Conservation (phyloP, 257 asterid species). For the Solanum chiquidenum region DNA sequence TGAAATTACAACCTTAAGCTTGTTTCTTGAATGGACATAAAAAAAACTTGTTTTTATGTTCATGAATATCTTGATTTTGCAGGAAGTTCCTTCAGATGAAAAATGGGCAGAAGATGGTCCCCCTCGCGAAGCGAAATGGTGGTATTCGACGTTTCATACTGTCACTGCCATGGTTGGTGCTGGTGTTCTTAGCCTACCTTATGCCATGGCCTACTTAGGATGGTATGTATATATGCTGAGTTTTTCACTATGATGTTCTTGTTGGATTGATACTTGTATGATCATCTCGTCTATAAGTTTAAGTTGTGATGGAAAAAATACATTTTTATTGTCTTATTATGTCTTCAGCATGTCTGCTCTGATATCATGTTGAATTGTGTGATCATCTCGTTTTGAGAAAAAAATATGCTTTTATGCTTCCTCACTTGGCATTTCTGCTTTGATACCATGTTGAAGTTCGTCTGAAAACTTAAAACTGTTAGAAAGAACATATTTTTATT, state of each 20-base stretch:
- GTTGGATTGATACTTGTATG: background rate
- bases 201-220: constrained; percentile 77
- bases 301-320: background rate
- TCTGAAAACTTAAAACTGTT: background rate
- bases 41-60: background rate
- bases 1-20: background rate
- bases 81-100: constrained; percentile 44
- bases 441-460: background rate
- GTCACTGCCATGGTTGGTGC: constrained; percentile 77
- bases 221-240: constrained; percentile 25
- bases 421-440: background rate
- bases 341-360: background rate
- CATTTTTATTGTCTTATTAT: background rate
- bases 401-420: background rate
- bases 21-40: background rate
- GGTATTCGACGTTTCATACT: constrained; percentile 63
- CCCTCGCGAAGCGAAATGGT: constrained; percentile 52
- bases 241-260: background rate
- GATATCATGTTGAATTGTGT: background rate
- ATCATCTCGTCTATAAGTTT: background rate
- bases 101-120: constrained; percentile 32
- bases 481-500: background rate
- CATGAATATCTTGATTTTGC: background rate
- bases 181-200: constrained; percentile 62
- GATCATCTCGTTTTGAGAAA: background rate